phyloP scores from a whole-genome alignment of 345 rosid genomes.

The Limnanthes douglasii region DNA sequence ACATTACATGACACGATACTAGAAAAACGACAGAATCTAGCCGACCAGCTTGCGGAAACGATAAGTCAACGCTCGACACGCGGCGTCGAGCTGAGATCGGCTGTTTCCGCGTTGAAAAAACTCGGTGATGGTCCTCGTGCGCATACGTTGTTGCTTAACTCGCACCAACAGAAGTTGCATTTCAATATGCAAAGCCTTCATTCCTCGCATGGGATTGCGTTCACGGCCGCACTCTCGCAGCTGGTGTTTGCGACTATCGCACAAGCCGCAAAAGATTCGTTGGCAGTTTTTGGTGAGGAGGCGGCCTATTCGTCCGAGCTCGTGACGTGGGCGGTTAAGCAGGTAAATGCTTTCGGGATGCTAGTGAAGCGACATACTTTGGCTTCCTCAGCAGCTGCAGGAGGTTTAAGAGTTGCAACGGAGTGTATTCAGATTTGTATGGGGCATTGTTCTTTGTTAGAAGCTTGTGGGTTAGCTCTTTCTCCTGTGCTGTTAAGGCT shows the following conservation, averaged over 20 bases:
- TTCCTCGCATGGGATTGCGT: slow-evolving; percentile 38
- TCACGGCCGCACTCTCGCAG: slow-evolving; percentile 52
- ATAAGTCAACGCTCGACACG: slow-evolving; percentile 51
- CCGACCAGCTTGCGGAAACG: slow-evolving; percentile 61
- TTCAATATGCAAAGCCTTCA: slow-evolving; percentile 36
- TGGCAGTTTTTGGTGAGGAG: slow-evolving; percentile 65
- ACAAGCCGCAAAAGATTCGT: slow-evolving; percentile 68
- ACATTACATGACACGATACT: slow-evolving; percentile 32
- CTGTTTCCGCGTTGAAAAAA: slow-evolving; percentile 49
- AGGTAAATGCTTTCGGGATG: slow-evolving; percentile 43
- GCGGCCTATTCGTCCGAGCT: slow-evolving; percentile 80
- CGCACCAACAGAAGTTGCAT: slow-evolving; percentile 48
- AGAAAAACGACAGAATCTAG: slow-evolving; percentile 49
- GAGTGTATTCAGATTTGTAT: slow-evolving; percentile 60
- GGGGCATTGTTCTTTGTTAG: slow-evolving; percentile 63
- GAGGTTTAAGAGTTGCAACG: slow-evolving; percentile 52
- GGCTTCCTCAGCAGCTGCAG: slow-evolving; percentile 68
- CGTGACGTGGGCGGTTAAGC: slow-evolving; percentile 89
- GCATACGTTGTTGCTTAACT: slow-evolving; percentile 54
- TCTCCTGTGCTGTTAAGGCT: slow-evolving; percentile 58
- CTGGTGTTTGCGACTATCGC: slow-evolving; percentile 72
- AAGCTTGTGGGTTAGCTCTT: slow-evolving; percentile 79
- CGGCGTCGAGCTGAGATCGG: slow-evolving; percentile 53
- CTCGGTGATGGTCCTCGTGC: slow-evolving; percentile 83
- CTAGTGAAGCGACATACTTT: slow-evolving; percentile 52